These are phyloP conservation scores for Aegilops tauschii DNA, from an alignment of 176 grass and related monocot species.

Conservation along the genomic window DNA sequence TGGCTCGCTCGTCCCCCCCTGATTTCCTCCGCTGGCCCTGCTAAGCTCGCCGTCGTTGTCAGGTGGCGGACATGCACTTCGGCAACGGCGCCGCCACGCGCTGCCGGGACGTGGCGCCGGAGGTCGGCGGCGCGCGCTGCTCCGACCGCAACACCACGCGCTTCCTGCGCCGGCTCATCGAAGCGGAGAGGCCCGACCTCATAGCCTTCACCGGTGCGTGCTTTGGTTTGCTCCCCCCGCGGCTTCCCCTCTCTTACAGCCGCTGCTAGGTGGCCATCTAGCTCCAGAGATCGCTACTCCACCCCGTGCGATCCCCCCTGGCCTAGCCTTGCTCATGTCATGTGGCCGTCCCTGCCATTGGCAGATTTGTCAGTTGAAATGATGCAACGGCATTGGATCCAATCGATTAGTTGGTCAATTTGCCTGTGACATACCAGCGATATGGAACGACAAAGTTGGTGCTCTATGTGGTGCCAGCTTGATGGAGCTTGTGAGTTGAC, in stretches of 20 bases:
- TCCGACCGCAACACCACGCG: conserved; percentile 89
- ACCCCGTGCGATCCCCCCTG: not conserved
- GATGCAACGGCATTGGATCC: not conserved
- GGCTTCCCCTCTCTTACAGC: no score
- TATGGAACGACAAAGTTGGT: not conserved
- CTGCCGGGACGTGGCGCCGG: conserved; percentile 66
- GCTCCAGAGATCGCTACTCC: not conserved
- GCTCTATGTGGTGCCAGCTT: not conserved
- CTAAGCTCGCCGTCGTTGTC: not conserved
- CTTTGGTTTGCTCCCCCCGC: not conserved
- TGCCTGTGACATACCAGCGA: not conserved
- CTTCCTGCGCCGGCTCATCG: conserved; percentile 74
- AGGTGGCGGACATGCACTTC: conserved; percentile 98
- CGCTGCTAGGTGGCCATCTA: not conserved
- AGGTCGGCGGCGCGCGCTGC: conserved; percentile 50
- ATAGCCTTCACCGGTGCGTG: conserved; percentile 77
- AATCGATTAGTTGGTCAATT: not conserved
- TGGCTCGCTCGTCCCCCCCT: not conserved
- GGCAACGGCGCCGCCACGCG: conserved; percentile 77
- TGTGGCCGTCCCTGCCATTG: not conserved
- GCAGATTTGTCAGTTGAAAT: not conserved
- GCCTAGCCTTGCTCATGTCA: not conserved
- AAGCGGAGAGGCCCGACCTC: conserved; percentile 79
- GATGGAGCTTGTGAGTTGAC: not conserved
- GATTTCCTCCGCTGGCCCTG: not conserved